phyloP scores from a whole-genome alignment of 1,284 basidiomycete genomes.

The Butyriboletus appendiculatus region DNA sequence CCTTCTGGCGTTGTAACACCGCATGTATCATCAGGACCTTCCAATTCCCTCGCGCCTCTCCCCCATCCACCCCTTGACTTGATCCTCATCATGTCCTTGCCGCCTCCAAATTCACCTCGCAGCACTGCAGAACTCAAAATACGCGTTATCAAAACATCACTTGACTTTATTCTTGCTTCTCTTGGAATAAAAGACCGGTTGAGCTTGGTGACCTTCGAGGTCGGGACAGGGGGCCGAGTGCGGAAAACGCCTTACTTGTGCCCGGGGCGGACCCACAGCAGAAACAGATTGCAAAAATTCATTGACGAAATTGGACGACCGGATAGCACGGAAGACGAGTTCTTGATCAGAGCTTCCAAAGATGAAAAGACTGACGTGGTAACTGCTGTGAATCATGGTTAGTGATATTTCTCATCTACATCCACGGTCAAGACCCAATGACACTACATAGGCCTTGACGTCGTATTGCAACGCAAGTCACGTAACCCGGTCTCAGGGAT shows the following conservation, averaged over 20 bases:
- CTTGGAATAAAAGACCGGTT: constrained; percentile 78
- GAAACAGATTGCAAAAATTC: constrained; percentile 71
- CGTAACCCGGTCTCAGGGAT: constrained; percentile 91
- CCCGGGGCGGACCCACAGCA: constrained; percentile 68
- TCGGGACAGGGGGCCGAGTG: constrained; percentile 75
- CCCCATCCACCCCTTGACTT: constrained; percentile 90
- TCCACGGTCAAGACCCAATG: neutral
- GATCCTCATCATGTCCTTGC: constrained; percentile 88
- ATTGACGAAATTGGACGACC: constrained; percentile 67
- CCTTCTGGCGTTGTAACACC: constrained; percentile 65
- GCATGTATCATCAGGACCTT: constrained; percentile 71
- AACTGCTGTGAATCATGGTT: constrained; percentile 90
- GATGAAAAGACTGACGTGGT: constrained; percentile 97
- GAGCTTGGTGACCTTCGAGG: constrained; percentile 87
- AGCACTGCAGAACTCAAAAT: constrained; percentile 82
- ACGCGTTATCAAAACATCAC: constrained; percentile 80
- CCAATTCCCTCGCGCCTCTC: constrained; percentile 76
- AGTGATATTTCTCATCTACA: constrained; percentile 25
- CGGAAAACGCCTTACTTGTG: constrained; percentile 89
- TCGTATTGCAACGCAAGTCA: constrained; percentile 89
- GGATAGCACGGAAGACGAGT: constrained; percentile 62
- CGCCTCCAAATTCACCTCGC: constrained; percentile 67
- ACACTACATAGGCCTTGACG: constrained; percentile 70
- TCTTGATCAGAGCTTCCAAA: constrained; percentile 72
- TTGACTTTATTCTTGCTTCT: constrained; percentile 82